These are phyloP conservation scores for Neonectria faginata DNA, from an alignment of 2,329 filamentous ascomycete species.

Conservation along the genomic window DNA sequence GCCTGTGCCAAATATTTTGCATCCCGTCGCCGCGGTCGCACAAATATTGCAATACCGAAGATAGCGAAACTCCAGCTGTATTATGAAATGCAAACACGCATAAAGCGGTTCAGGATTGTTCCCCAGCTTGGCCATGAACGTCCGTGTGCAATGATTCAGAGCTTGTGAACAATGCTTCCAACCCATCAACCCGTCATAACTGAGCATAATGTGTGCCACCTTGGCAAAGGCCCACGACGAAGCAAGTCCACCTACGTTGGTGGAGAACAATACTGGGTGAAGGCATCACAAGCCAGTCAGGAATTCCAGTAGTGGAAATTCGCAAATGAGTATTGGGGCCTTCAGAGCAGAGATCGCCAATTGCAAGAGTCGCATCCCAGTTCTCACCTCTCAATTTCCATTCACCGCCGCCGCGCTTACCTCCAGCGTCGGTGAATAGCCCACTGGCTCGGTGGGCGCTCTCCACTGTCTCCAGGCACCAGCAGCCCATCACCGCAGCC, in stretches of 20 bases:
- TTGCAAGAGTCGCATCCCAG: neutral
- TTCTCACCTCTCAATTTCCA: constrained; percentile 2
- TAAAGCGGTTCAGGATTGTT: neutral
- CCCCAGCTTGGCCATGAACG: neutral
- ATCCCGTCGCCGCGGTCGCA: neutral
- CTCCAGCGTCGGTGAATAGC: neutral
- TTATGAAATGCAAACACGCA: neutral
- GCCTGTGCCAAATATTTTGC: neutral
- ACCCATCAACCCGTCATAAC: neutral
- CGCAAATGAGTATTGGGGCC: constrained; percentile 12
- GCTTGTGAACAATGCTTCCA: neutral
- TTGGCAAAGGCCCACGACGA: neutral
- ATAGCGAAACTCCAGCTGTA: neutral
- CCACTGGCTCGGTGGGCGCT: constrained; percentile 19
- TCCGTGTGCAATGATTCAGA: neutral
- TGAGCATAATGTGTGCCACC: neutral
- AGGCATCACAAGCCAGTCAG: constrained; percentile 1
- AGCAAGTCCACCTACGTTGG: neutral
- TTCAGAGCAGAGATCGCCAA: neutral
- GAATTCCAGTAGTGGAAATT: neutral
- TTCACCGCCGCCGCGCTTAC: neutral
- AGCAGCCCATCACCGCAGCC: constrained; percentile 5
- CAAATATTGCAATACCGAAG: neutral
- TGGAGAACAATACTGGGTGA: neutral
- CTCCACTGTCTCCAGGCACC: neutral